Conservation (phyloP, 2,329 filamentous ascomycete genomes). For the Pyrenochaeta sp. region DNA sequence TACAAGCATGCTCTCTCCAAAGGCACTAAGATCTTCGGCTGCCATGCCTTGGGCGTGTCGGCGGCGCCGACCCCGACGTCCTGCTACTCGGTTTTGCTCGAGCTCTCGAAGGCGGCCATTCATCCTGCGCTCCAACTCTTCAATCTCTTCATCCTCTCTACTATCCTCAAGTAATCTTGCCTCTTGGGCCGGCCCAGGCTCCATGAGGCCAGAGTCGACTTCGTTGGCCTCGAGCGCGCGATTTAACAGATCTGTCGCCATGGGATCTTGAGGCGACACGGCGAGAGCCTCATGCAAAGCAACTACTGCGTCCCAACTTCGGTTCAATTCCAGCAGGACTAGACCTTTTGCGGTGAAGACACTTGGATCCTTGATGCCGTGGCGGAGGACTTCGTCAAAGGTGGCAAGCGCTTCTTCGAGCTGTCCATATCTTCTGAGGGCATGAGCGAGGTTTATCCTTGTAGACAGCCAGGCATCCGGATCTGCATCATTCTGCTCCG, state of each 20-base stretch:
- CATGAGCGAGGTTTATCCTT: conserved; percentile 88
- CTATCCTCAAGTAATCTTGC: conserved; percentile 8
- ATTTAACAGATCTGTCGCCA: conserved; percentile 79
- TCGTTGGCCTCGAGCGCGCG: conserved; percentile 66
- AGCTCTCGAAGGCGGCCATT: conserved; percentile 60
- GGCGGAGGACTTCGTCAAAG: conserved; percentile 87
- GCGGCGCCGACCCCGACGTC: conserved; percentile 59
- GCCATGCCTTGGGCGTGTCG: conserved; percentile 56
- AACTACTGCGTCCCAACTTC: conserved; percentile 78
- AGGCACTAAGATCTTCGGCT: conserved; percentile 49
- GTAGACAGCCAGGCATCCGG: conserved; percentile 83
- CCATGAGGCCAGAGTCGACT: conserved; percentile 20
- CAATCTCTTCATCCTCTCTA: conserved; percentile 47
- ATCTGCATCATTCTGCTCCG: conserved; percentile 82
- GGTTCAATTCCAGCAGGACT: conserved; percentile 79
- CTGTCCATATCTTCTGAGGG: conserved; percentile 75
- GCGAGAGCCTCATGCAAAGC: conserved; percentile 86
- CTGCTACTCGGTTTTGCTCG: conserved; percentile 61
- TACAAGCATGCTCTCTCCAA: conserved; percentile 62
- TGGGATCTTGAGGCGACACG: conserved; percentile 79
- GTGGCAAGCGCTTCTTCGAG: conserved; percentile 77
- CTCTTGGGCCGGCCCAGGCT: not conserved
- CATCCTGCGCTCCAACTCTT: conserved; percentile 65
- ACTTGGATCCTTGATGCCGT: conserved; percentile 79
- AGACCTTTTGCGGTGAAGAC: conserved; percentile 86